Conservation (phyloP, 2,329 filamentous ascomycete genomes). For the Bipolaris bicolor region DNA sequence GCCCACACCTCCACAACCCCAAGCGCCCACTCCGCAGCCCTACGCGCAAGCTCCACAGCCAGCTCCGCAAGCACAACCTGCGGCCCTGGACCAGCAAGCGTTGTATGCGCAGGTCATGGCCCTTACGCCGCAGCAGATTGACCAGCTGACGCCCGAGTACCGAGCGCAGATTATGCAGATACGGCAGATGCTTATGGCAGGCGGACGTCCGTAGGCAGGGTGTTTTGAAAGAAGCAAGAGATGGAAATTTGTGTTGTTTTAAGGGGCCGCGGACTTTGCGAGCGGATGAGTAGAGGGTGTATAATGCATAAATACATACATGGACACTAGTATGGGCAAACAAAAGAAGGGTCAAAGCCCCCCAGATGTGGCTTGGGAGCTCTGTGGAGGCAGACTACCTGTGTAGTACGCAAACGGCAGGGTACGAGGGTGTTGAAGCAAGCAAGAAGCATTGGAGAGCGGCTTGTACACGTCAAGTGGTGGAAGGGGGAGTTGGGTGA, state of each 20-base stretch:
- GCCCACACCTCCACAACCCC: conserved; percentile 60
- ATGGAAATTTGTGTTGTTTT: neutral
- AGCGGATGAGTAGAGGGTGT: neutral
- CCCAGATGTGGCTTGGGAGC: neutral
- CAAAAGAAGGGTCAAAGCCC: conserved; percentile 4
- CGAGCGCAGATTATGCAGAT: conserved; percentile 80
- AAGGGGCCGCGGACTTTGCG: neutral
- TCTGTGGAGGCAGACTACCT: neutral
- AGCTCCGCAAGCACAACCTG: conserved; percentile 18
- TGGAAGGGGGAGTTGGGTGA: neutral
- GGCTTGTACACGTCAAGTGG: neutral
- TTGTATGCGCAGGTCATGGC: conserved; percentile 82
- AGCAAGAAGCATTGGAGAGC: neutral
- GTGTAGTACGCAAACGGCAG: neutral
- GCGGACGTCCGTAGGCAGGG: conserved; percentile 21
- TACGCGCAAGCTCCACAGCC: conserved; percentile 54
- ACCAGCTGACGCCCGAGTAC: conserved; percentile 76
- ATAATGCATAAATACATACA: neutral
- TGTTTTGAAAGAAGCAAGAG: neutral
- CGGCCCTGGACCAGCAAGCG: conserved; percentile 62
- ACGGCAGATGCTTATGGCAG: conserved; percentile 64
- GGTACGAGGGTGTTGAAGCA: neutral
- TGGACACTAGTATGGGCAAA: neutral
- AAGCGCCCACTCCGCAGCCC: conserved; percentile 39
- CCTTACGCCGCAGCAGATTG: conserved; percentile 80